These are phyloP conservation scores for Collybiopsis confluens DNA, from an alignment of 768 basidiomycete species.

Conservation along the genomic window DNA sequence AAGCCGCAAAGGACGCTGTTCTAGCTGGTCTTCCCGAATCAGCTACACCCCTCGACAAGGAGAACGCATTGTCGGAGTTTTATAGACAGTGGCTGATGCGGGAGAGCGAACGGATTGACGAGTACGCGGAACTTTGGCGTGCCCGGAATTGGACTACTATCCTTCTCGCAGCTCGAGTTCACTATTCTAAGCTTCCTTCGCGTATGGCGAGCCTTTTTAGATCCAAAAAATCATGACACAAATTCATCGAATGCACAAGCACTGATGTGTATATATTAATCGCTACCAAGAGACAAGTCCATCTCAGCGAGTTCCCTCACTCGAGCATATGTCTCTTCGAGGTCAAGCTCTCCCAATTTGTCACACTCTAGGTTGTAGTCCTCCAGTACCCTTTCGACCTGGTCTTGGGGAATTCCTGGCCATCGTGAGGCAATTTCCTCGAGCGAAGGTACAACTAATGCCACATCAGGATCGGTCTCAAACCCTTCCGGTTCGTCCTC, in stretches of 20 bases:
- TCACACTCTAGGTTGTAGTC: slow-evolving; percentile 66
- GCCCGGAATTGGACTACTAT: slow-evolving; percentile 55
- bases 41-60: slow-evolving; percentile 50
- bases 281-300: slow-evolving; percentile 20
- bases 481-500: slow-evolving; percentile 36
- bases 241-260: background rate
- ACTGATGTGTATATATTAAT: background rate
- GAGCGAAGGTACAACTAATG: slow-evolving; percentile 52
- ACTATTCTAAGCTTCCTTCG: slow-evolving; percentile 39
- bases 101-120: slow-evolving; percentile 52
- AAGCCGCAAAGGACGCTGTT: slow-evolving; percentile 58
- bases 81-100: slow-evolving; percentile 72
- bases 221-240: slow-evolving; percentile 14
- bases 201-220: slow-evolving; percentile 24
- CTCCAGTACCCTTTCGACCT: slow-evolving; percentile 50
- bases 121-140: slow-evolving; percentile 67
- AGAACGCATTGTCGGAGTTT: slow-evolving; percentile 69
- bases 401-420: slow-evolving; percentile 67
- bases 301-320: slow-evolving; percentile 59
- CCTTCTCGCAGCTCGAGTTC: slow-evolving; percentile 52
- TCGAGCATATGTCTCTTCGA: slow-evolving; percentile 60
- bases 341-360: slow-evolving; percentile 48
- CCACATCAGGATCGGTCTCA: slow-evolving; percentile 52
- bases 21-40: slow-evolving; percentile 51
- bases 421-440: slow-evolving; percentile 67